Base-by-base conservation (phyloP, 2,329 filamentous ascomycete genomes). In the Cordyceps javanica region DNA sequence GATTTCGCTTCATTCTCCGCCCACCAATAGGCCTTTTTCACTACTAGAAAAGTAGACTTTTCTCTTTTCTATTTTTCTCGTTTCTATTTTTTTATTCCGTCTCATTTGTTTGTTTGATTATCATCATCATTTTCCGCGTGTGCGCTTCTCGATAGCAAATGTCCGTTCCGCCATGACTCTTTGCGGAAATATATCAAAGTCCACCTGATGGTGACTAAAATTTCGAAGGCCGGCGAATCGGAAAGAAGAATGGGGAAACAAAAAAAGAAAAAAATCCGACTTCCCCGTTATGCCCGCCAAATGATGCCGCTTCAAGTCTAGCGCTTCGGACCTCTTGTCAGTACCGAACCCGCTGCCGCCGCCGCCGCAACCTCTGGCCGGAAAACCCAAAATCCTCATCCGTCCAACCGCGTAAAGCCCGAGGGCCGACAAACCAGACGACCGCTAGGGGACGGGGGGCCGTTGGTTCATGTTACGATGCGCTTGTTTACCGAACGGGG, bases 121-220 rank as follows among this genome's bases (percentile, higher is more conserved):
- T 10, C 13, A 3, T 21, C 7, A n/a, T n/a, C n/a, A n/a, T 19
- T 3, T 11, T 10, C 8, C 21, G 30, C 48, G 19, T n/a, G n/a
- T n/a, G 21, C 44, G 14, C 25, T 42, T 41, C 28, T 51, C 30
- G 26, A n/a, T n/a, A n/a, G n/a, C n/a, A 41, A 21, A 53, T 53
- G 38, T 53, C 50, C 50, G 50, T 42, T 42, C 50, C 50, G 49
- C 32, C 19, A 25, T 50, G 46, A 50, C 16, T 46, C 26, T 46
- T 32, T 50, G 30, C 30, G 16, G 42, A 32, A 49, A 34, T n/a
- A n/a, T n/a, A n/a, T n/a, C n/a, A n/a, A 46, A 10, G 42, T 45
- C 42, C 25, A 28, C 14, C 10, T 38, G 21, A n/a, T n/a, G n/a
- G n/a, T n/a, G n/a, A n/a, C n/a, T 26, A 19, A 13, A 32, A 25